These are phyloP conservation scores for Madurella mycetomatis DNA, from an alignment of 2,329 filamentous ascomycete genomes.

Conservation along the genomic window DNA sequence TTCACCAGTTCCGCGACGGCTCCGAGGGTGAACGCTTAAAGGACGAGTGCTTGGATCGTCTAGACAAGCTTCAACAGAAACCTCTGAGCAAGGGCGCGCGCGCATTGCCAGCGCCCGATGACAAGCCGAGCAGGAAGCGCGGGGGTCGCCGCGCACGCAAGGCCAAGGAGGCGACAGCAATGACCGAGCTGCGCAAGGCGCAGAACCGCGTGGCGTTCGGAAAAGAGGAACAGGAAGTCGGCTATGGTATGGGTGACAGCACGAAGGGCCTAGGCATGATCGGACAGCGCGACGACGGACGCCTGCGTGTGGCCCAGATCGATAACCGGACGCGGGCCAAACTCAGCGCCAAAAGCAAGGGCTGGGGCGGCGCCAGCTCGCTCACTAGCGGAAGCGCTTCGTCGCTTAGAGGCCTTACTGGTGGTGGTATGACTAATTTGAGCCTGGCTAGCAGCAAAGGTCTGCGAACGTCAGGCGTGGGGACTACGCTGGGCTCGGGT, in stretches of 20 bases:
- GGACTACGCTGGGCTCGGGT: constrained; percentile 55
- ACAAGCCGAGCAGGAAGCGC: constrained; percentile 89
- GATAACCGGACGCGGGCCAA: constrained; percentile 92
- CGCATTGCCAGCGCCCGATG: constrained; percentile 86
- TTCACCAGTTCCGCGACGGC: constrained; percentile 76
- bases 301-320: constrained; percentile 81
- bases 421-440: constrained; percentile 58
- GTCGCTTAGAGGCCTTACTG: constrained; percentile 69
- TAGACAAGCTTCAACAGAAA: constrained; percentile 90
- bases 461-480: constrained; percentile 76
- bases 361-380: constrained; percentile 68
- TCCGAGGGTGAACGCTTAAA: constrained; percentile 78
- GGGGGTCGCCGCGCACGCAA: constrained; percentile 86
- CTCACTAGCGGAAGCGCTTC: constrained; percentile 68
- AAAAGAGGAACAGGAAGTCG: constrained; percentile 90
- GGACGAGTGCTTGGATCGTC: constrained; percentile 73
- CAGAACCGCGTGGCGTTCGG: constrained; percentile 96
- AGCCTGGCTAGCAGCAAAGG: constrained; percentile 74
- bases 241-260: constrained; percentile 79
- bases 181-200: constrained; percentile 93
- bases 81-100: constrained; percentile 83
- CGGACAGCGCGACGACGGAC: constrained; percentile 80
- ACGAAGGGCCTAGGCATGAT: constrained; percentile 95
- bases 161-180: constrained; percentile 92
- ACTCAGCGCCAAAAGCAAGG: constrained; percentile 90